Conservation (phyloP, 208 protist genomes). For the Trypanosoma cruzi region DNA sequence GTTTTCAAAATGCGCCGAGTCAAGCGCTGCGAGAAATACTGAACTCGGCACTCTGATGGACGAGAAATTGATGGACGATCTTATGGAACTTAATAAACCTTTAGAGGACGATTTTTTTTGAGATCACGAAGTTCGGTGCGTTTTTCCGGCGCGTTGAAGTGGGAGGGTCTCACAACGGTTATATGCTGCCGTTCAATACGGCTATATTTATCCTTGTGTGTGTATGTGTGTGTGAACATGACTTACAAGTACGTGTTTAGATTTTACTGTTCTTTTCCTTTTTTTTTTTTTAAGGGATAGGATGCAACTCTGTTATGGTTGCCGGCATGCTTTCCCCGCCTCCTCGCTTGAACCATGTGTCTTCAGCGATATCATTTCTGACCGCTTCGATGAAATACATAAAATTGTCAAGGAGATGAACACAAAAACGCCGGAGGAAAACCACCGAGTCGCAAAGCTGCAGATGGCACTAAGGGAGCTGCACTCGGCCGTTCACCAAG, state of each 20-base stretch:
- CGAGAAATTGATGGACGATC: background rate
- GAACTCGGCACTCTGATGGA: background rate
- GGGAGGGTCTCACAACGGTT: background rate
- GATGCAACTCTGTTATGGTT: conserved; percentile 78
- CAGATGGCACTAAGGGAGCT: conserved; percentile 57
- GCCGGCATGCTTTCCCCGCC: conserved; percentile 71
- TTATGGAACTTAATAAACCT: background rate
- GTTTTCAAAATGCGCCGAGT: background rate
- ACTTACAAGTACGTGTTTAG: background rate
- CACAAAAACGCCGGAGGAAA: conserved; percentile 43
- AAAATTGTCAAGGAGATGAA: conserved; percentile 42
- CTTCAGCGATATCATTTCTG: conserved; percentile 75
- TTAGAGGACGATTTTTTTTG: conserved; percentile 16
- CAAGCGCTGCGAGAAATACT: background rate
- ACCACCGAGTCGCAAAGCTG: conserved; percentile 48
- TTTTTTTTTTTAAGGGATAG: conserved; percentile 22
- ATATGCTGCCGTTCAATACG: background rate
- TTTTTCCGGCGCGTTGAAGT: background rate
- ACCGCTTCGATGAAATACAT: conserved; percentile 49
- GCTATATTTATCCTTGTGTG: background rate
- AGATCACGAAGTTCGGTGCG: background rate
- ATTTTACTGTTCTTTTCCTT: conserved; percentile 13
- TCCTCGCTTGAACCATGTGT: conserved; percentile 46
- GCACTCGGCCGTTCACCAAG: conserved; percentile 70
- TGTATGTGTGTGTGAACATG: background rate